These are phyloP conservation scores for Penicillium expansum DNA, from an alignment of 2,329 filamentous ascomycete genomes.

Conservation along the genomic window DNA sequence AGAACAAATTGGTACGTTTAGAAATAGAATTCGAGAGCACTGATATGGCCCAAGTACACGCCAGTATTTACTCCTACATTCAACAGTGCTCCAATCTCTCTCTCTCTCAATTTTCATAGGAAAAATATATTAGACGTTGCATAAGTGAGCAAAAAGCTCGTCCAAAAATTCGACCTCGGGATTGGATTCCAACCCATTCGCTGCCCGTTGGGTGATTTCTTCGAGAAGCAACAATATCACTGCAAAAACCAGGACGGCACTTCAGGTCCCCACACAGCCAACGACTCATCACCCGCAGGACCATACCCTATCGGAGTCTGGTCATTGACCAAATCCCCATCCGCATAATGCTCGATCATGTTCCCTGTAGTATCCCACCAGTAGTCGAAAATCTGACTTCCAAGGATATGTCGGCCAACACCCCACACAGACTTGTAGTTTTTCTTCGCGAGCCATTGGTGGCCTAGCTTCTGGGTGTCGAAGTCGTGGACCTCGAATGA, in stretches of 20 bases:
- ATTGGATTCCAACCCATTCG: too few species aligned
- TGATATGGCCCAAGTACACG: too few species aligned
- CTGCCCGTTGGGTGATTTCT: too few species aligned
- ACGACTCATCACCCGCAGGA: constrained; percentile 32
- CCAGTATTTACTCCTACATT: too few species aligned
- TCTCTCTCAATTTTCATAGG: too few species aligned
- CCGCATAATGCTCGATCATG: constrained; percentile 47
- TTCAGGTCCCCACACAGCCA: constrained; percentile 39
- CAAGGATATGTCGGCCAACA: constrained; percentile 52
- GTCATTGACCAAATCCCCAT: constrained; percentile 52
- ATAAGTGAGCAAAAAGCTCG: too few species aligned
- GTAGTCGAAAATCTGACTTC: constrained; percentile 54
- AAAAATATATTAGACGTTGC: too few species aligned
- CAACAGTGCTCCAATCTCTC: too few species aligned
- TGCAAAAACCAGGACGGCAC: constrained; percentile 35
- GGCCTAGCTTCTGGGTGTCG: constrained; percentile 53
- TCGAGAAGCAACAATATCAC: too few species aligned
- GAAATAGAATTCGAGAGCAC: too few species aligned
- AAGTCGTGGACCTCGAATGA: constrained; percentile 54
- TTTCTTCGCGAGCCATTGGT: constrained; percentile 50
- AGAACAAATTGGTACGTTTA: too few species aligned
- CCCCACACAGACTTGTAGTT: constrained; percentile 51
- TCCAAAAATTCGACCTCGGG: too few species aligned
- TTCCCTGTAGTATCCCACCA: constrained; percentile 45
- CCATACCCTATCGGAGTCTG: constrained; percentile 36